Evolutionary conservation across 2,329 filamentous ascomycete species (phyloP).

Genomic region (Cadophora luteo-olivacea): DNA sequence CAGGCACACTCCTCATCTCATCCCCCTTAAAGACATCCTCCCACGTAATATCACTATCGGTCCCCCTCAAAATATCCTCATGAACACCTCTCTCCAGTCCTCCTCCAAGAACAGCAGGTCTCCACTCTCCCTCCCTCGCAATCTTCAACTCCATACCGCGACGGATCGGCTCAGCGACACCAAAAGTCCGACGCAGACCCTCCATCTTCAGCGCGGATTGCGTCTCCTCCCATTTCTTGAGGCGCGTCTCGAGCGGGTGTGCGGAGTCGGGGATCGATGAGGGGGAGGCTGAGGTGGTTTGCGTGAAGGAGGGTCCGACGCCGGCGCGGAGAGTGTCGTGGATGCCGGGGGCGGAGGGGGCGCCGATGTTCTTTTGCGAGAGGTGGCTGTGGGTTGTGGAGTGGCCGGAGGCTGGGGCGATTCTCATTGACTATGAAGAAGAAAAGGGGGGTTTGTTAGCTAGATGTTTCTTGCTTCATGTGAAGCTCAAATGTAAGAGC

Average conservation of each 20-base stretch:
- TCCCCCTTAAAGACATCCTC: constrained; percentile 91
- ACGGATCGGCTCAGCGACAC: constrained; percentile 89
- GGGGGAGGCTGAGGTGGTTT: constrained; percentile 51
- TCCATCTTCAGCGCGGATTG: constrained; percentile 91
- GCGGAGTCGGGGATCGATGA: constrained; percentile 57
- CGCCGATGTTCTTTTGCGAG: constrained; percentile 63
- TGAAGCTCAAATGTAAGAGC: background rate
- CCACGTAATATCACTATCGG: constrained; percentile 82
- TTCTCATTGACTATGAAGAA: constrained; percentile 77
- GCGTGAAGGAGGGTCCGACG: constrained; percentile 68
- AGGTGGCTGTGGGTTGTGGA: constrained; percentile 70
- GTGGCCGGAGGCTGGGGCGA: constrained; percentile 76
- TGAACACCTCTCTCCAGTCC: constrained; percentile 65
- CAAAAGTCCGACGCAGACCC: constrained; percentile 83
- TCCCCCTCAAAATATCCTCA: constrained; percentile 85
- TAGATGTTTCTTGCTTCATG: background rate
- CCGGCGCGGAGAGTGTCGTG: constrained; percentile 92
- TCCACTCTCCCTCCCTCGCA: constrained; percentile 79
- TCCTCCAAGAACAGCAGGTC: constrained; percentile 71
- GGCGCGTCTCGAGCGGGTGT: constrained; percentile 91
- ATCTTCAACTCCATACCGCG: constrained; percentile 96
- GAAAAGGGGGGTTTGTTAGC: constrained; percentile 12
- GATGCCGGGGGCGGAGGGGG: constrained; percentile 90
- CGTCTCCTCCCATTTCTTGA: constrained; percentile 87
- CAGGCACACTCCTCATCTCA: constrained; percentile 71